Evolutionary conservation across 352 stramenopile genomes (phyloP), one percentile per base, ranked within the genome.

Genomic region (Pythium biforme): DNA sequence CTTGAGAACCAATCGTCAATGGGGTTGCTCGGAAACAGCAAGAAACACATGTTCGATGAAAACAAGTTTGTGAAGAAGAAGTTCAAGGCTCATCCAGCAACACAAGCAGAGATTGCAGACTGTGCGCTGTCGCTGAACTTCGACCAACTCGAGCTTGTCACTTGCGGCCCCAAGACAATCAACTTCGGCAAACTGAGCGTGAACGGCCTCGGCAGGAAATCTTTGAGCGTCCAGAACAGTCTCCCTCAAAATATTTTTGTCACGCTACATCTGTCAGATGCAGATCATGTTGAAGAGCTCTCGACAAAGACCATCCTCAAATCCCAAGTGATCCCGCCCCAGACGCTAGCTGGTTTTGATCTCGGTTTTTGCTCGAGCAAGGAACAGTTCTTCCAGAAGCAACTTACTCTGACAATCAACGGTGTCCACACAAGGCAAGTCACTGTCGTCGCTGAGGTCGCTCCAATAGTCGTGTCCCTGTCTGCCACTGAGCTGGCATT

Each of bases 141-240:
- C 54, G 80, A 95, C 15, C 74, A 97, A 34, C 76, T 98, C 1
- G 84, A 90, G 51, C 66, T 74, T 12, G 57, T 94, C 0, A 31
- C 77, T 0, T 78, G 72, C 0, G 87, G 87, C 0, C 87, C 88
- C 0, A 95, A 96, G 64, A 90, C 78, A 12, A 75, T 98, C 15
- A 89, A 98, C 55, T 98, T 98, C 57, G 95, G 95, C 8, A 83
- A 86, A 23, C 68, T 98, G 8, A 95, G 85, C 37, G 86, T 98
- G 19, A 94, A 95, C 11, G 90, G 83, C 0, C 67, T 80, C 8
- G 86, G 72, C 2, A 88, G 69, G 2, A 94, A 93, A 31, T 92
- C 75, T 43, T 74, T 98, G 10, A 90, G 73, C 4, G 80, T 98
- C 6, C 79, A 84, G n/a, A 98, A 98, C 60, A 84, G 89, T 45